phyloP scores from a whole-genome alignment of 306 rosid species.

The Quercus robur region DNA sequence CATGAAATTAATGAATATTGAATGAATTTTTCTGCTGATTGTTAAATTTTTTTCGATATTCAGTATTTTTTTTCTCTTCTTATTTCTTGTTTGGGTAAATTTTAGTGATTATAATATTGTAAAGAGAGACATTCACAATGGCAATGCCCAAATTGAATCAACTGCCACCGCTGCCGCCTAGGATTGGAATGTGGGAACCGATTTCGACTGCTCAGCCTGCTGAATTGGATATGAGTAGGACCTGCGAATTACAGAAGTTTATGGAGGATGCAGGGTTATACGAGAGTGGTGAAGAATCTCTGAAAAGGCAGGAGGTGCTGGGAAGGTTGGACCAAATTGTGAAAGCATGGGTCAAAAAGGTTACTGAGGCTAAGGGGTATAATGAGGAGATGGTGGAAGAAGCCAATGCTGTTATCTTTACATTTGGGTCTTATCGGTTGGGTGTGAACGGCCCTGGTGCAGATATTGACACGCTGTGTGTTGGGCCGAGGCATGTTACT shows the following conservation, averaged over 20 bases:
- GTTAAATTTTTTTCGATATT: too few relatives aligned
- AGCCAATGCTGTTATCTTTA: neutral
- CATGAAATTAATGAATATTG: too few relatives aligned
- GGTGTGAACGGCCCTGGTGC: neutral
- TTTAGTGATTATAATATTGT: too few relatives aligned
- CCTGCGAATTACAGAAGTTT: neutral
- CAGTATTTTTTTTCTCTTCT: too few relatives aligned
- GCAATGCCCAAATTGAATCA: too few relatives aligned
- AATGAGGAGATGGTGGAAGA: neutral
- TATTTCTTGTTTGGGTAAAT: too few relatives aligned
- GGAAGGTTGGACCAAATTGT: slow-evolving; percentile 2
- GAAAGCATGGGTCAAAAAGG: neutral
- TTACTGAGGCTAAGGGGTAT: neutral
- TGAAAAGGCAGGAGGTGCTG: neutral
- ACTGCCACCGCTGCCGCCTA: neutral
- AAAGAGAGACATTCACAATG: too few relatives aligned
- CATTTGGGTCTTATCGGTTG: neutral
- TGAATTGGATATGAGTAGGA: neutral
- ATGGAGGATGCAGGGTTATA: neutral
- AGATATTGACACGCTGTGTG: neutral
- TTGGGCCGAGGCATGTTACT: neutral
- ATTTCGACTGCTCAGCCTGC: neutral
- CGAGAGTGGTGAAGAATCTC: neutral
- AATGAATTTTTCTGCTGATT: too few relatives aligned
- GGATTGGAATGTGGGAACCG: neutral